A percentile compares a stretch with the other conserved stretches of the same genome.
Conservation (phyloP, 2,329 filamentous ascomycete species). For the Cyphellophora europaea region DNA sequence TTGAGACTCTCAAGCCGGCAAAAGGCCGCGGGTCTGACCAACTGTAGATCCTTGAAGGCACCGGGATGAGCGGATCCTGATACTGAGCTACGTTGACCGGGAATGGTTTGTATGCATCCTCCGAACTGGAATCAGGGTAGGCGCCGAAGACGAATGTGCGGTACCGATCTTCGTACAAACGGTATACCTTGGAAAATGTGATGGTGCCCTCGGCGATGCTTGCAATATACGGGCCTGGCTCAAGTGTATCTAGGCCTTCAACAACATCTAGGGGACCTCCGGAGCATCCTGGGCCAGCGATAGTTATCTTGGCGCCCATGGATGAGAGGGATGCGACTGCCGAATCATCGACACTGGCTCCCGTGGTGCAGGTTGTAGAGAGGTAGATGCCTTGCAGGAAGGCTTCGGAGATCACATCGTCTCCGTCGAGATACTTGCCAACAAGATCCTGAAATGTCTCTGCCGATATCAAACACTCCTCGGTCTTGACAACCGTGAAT, state of each 20-base stretch:
- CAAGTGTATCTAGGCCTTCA: constrained; percentile 1
- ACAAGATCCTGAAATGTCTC: constrained; percentile 3
- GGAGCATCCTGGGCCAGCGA: neutral
- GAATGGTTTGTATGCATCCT: neutral
- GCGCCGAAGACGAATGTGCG: constrained; percentile 5
- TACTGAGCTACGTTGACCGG: constrained; percentile 1
- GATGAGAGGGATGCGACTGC: neutral
- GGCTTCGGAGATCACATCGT: constrained; percentile 7
- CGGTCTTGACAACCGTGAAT: constrained; percentile 4
- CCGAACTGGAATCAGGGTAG: constrained; percentile 3
- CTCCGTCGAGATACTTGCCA: constrained; percentile 3
- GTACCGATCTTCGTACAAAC: constrained; percentile 6
- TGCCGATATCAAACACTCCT: constrained; percentile 1
- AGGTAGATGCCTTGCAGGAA: constrained; percentile 3
- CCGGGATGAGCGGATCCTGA: constrained; percentile 8
- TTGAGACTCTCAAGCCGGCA: constrained; percentile 11
- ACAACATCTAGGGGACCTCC: neutral
- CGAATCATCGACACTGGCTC: constrained; percentile 1
- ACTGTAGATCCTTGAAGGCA: constrained; percentile 18
- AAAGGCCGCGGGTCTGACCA: constrained; percentile 6
- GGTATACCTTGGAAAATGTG: constrained; percentile 2
- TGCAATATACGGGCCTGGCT: constrained; percentile 5
- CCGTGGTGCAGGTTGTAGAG: constrained; percentile 1
- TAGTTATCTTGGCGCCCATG: neutral
- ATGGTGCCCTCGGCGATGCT: neutral